Base-by-base conservation (phyloP, 805 yeast genomes). In the Candida ortonii region DNA sequence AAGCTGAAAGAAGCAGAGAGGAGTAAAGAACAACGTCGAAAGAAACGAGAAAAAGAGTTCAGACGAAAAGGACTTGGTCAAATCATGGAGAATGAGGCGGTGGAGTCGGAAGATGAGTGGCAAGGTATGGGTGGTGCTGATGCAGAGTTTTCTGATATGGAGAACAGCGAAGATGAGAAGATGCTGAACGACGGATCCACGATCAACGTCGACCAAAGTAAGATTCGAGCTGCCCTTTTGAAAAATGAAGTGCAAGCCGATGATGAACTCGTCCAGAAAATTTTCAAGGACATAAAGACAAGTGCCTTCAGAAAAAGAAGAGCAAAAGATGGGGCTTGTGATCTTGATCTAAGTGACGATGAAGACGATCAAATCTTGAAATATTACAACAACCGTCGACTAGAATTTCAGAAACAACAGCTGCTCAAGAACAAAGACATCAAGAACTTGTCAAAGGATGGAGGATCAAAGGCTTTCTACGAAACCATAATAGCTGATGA, bases 31-130 rank as follows among this genome's bases (percentile, higher is more conserved):
- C 32, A 30, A 6, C 41, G 46, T 13, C 45, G 56, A 22, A 43
- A 45, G 28, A 47, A 53, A 30, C 59, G 73, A 33, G 71, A 62
- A 37, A 49, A 62, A 42, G 84, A 77, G 41, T 58, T 80, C 65
- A 82, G 73, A 42, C 62, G 71, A 18, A 68, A 62, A 38, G 89
- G 89, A 3, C 46, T 78, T 13, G 68, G 68, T 34, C 67, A 73
- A 16, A 70, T 85, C 34, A 66, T 84, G 54, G 90, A 85, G 49
- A 80, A 82, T 30, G 93, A 84, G 64, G 95, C 95, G 27, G 88
- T 76, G 47, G 95, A 85, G 62, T 83, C 93, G 22, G 94, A 85
- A 41, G 95, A 85, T 65, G 95, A 85, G 63, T 85, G 87, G 84
- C 73, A 73, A 31, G 94, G 93, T 3, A 49, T 82, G 30, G 93